These are phyloP conservation scores for Glycine soja DNA, from an alignment of 306 rosid genomes.

Conservation along the genomic window DNA sequence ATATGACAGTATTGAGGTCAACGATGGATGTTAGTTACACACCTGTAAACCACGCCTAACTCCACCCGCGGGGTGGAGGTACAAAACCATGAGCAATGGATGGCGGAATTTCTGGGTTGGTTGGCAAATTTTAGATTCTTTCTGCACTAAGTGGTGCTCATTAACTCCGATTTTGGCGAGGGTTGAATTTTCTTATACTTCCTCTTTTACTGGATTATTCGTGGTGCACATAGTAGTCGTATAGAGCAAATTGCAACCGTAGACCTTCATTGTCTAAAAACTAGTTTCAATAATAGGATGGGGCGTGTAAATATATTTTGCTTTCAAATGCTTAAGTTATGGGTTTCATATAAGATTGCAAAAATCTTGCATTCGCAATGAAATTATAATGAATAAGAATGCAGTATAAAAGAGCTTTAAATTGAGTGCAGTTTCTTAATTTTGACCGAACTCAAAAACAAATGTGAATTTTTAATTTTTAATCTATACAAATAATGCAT, in stretches of 20 bases:
- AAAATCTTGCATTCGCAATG: neutral
- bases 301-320: neutral
- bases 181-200: conserved; percentile 21
- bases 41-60: no score
- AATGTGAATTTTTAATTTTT: conserved; percentile 35
- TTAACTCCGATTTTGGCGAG: conserved; percentile 44
- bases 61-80: no score
- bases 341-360: neutral
- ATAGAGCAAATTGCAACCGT: conserved; percentile 11
- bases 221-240: neutral
- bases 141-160: conserved; percentile 49
- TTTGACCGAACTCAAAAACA: conserved; percentile 12
- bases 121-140: conserved; percentile 57
- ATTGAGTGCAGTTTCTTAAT: conserved; percentile 31
- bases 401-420: conserved; percentile 39
- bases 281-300: neutral
- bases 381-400: conserved; percentile 6
- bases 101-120: conserved; percentile 40
- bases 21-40: no score
- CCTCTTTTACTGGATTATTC: neutral
- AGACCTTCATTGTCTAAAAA: neutral
- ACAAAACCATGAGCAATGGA: no score
- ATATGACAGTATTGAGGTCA: no score
- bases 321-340: neutral
- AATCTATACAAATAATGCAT: conserved; percentile 65